Percentiles rank a stretch among this genome's conserved stretches.
Conservation (phyloP, 768 basidiomycete genomes). For the Chiua virens region DNA sequence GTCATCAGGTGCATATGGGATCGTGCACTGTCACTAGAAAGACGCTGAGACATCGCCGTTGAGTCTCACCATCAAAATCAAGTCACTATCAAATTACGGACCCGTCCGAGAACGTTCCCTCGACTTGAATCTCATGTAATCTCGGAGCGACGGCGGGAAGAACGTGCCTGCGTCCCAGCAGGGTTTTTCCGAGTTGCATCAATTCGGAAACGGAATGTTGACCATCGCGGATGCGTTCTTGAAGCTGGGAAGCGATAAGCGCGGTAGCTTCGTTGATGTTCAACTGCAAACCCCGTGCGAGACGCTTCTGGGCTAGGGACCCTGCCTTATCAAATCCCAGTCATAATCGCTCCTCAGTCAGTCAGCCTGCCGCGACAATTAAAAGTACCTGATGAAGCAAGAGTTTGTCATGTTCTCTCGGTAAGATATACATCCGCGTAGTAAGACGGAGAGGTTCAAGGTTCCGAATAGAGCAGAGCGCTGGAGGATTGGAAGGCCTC, state of each 20-base stretch:
- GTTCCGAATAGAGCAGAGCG: background rate
- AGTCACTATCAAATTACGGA: conserved; percentile 32
- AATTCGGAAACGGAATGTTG: conserved; percentile 78
- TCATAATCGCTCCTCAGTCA: too few species aligned
- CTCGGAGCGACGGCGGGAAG: conserved; percentile 73
- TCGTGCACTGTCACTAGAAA: conserved; percentile 98
- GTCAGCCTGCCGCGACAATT: background rate
- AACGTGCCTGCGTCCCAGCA: conserved; percentile 89
- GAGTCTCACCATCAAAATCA: background rate
- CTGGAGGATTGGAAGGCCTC: background rate
- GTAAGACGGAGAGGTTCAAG: background rate
- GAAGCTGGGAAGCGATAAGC: conserved; percentile 88
- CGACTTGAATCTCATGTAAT: conserved; percentile 89
- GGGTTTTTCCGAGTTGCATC: conserved; percentile 89
- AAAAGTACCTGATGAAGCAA: conserved; percentile 62
- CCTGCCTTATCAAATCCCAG: conserved; percentile 51
- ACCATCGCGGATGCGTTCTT: conserved; percentile 94
- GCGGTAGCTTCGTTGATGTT: conserved; percentile 88
- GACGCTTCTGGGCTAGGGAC: conserved; percentile 87
- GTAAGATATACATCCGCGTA: conserved; percentile 63
- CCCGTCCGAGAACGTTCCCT: conserved; percentile 91
- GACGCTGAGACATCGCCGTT: conserved; percentile 36
- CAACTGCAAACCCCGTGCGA: conserved; percentile 87
- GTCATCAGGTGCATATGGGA: conserved; percentile 81
- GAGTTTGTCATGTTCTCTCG: conserved; percentile 74